These are phyloP conservation scores for Micractinium sp. DNA, from an alignment of 139 green algal genomes.

Conservation along the genomic window DNA sequence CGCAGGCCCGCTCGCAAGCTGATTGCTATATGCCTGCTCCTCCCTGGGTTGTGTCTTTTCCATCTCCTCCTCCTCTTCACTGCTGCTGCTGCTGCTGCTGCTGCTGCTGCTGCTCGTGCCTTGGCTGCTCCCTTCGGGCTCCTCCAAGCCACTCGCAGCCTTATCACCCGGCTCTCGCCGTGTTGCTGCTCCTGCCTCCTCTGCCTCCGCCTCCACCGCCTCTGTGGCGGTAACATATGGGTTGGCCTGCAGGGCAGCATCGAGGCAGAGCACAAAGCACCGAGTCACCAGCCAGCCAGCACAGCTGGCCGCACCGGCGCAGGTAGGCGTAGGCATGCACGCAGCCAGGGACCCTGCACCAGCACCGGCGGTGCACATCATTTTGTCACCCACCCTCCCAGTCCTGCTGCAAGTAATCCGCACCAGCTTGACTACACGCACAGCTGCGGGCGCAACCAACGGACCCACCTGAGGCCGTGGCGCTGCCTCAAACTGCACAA, in stretches of 20 bases:
- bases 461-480: constrained; percentile 49
- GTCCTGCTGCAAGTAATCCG: not conserved
- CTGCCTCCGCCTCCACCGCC: not conserved
- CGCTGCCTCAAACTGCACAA: constrained; percentile 69
- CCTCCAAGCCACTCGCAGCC: not conserved
- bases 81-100: not conserved
- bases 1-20: too few species aligned
- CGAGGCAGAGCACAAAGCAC: not conserved
- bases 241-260: not conserved
- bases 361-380: not conserved
- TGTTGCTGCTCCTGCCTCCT: not conserved
- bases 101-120: not conserved
- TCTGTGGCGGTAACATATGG: not conserved
- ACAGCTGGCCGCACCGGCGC: too few species aligned
- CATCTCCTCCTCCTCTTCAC: not conserved
- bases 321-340: not conserved
- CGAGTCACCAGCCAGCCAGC: too few species aligned
- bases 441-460: not conserved
- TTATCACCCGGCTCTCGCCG: not conserved
- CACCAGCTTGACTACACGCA: too few species aligned
- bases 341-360: not conserved
- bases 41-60: too few species aligned
- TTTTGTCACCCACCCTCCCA: not conserved
- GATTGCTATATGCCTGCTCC: too few species aligned
- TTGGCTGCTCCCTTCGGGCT: not conserved